Conservation (phyloP, 139 green algal species). For the Asterochloris sp. region DNA sequence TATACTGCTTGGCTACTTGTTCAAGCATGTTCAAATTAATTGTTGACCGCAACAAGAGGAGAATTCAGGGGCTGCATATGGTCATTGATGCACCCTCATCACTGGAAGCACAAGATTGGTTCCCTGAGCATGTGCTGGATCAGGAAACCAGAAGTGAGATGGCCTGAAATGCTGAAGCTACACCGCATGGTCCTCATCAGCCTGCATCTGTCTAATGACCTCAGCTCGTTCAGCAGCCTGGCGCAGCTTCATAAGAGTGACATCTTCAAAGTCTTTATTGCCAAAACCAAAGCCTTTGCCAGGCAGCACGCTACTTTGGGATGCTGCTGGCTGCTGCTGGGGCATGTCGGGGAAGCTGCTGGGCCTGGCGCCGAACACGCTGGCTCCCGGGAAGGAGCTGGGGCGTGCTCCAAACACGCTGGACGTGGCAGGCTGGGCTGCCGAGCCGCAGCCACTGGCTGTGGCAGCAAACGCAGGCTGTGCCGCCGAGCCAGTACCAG, state of each 20-base stretch:
- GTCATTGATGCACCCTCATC: background rate
- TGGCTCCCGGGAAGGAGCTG: background rate
- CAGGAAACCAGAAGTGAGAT: background rate
- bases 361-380: background rate
- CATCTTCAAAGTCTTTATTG: background rate
- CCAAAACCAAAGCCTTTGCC: background rate
- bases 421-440: background rate
- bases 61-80: background rate
- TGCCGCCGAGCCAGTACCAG: background rate
- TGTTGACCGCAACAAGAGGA: background rate
- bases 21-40: background rate
- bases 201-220: constrained; percentile 1
- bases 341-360: background rate
- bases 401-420: background rate
- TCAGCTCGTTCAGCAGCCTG: constrained; percentile 8
- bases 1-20: background rate
- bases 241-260: constrained; percentile 5
- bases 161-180: background rate
- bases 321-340: background rate
- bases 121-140: background rate
- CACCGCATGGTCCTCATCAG: background rate
- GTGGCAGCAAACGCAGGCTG: background rate
- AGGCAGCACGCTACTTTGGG: too few relatives aligned
- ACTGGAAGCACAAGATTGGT: background rate
- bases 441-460: background rate